Conservation (phyloP, 441 rosid genomes). For the Gossypium trilobum region DNA sequence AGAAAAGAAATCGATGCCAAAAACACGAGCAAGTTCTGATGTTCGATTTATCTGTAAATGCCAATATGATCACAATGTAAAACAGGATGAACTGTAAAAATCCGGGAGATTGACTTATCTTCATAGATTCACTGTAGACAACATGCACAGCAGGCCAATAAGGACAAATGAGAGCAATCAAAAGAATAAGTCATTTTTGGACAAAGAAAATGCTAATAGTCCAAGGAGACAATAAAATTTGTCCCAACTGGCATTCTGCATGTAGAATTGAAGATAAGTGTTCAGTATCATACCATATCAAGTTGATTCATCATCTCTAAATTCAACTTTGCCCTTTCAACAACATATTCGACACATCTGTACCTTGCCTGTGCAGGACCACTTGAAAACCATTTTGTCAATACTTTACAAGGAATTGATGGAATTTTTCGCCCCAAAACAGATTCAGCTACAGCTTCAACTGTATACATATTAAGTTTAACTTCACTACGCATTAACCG, state of each 20-base stretch:
- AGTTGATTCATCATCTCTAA: conserved; percentile 76
- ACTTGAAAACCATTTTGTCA: conserved; percentile 75
- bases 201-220: neutral
- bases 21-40: conserved; percentile 95
- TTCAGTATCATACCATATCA: conserved; percentile 58
- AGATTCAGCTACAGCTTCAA: conserved; percentile 79
- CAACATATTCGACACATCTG: conserved; percentile 70
- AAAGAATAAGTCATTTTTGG: neutral
- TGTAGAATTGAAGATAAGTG: neutral
- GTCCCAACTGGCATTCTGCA: neutral
- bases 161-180: neutral
- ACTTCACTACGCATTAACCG: conserved; percentile 82
- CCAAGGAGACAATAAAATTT: neutral
- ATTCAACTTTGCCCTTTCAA: conserved; percentile 65
- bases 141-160: neutral
- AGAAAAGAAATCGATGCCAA: conserved; percentile 94
- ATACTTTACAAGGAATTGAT: conserved; percentile 49
- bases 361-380: conserved; percentile 77
- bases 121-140: neutral
- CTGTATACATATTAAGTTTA: conserved; percentile 75
- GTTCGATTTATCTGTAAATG: conserved; percentile 87
- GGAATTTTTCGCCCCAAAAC: conserved; percentile 82
- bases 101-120: neutral
- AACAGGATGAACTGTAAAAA: neutral
- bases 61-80: conserved; percentile 15